Evolutionary conservation across 164 flowering plant genomes (phyloP).

Genomic region (Stephania yunnanensis): DNA sequence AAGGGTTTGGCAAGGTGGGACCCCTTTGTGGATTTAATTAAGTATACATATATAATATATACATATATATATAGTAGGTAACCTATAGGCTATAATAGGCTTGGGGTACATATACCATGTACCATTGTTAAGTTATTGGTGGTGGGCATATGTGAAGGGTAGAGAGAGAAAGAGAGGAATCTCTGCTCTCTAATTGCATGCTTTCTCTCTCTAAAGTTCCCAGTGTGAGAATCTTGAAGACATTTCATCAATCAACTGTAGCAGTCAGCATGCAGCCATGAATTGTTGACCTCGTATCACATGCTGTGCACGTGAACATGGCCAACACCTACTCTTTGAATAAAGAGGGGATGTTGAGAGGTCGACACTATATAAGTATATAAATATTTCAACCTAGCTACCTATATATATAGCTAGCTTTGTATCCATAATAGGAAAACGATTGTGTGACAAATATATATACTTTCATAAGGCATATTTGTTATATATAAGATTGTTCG

Average conservation of each 20-base stretch:
- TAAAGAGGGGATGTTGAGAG: background rate
- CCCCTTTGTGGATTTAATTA: background rate
- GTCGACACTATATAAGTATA: background rate
- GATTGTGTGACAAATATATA: too few relatives aligned
- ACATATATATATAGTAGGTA: too few relatives aligned
- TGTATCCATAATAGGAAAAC: too few relatives aligned
- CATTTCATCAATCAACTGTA: background rate
- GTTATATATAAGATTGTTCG: too few relatives aligned
- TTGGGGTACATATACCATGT: background rate
- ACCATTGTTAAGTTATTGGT: background rate
- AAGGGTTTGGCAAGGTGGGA: background rate
- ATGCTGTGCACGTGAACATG: conserved; percentile 4
- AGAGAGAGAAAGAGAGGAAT: background rate
- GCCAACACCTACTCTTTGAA: background rate
- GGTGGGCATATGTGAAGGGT: background rate
- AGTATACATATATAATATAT: too few relatives aligned
- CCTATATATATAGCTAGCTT: too few relatives aligned
- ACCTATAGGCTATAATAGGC: background rate
- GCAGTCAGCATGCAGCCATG: background rate
- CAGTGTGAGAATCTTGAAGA: background rate
- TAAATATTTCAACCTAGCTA: too few relatives aligned
- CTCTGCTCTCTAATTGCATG: background rate
- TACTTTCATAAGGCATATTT: too few relatives aligned
- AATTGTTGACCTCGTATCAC: background rate
- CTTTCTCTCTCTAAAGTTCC: background rate